Percentiles rank a stretch among this genome's conserved stretches.
These are phyloP conservation scores for Candida bentonensis DNA, from an alignment of 805 yeast genomes.

Conservation along the genomic window DNA sequence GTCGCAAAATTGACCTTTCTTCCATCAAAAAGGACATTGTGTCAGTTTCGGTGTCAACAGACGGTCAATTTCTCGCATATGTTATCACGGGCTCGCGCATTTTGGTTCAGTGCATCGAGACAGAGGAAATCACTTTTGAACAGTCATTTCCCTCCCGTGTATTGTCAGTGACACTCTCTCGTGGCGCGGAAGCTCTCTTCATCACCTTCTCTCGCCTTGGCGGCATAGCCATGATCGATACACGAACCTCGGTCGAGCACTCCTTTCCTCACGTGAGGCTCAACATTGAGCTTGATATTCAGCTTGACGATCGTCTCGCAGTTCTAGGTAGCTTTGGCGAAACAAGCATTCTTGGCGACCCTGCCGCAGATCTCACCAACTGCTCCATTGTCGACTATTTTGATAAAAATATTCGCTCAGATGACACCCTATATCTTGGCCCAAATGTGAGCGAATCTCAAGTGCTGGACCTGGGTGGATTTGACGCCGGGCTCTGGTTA, in stretches of 20 bases:
- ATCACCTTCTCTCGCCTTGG: not conserved
- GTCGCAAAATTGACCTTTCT: not conserved
- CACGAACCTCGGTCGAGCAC: not conserved
- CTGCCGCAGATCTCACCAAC: not conserved
- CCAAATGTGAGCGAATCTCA: not conserved
- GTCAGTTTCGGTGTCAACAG: not conserved
- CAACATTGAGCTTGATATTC: not conserved
- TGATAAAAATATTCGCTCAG: not conserved
- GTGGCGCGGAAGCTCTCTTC: not conserved
- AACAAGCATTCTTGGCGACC: not conserved
- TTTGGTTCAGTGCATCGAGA: not conserved
- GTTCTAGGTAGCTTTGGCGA: not conserved
- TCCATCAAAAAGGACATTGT: not conserved
- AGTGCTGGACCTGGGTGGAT: not conserved
- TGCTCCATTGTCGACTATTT: not conserved
- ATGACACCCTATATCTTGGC: not conserved
- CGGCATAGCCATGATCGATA: not conserved
- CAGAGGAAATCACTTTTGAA: not conserved
- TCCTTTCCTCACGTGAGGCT: not conserved
- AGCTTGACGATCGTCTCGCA: not conserved
- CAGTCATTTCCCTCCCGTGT: not conserved
- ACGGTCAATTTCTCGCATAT: not conserved
- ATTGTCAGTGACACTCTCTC: not conserved
- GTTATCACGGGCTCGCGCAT: not conserved
- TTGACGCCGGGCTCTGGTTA: not conserved